Percentiles rank a stretch among this genome's conserved stretches.
phyloP scores from a whole-genome alignment of 2,329 filamentous ascomycete species.

The Tolypocladium guangdongense region DNA sequence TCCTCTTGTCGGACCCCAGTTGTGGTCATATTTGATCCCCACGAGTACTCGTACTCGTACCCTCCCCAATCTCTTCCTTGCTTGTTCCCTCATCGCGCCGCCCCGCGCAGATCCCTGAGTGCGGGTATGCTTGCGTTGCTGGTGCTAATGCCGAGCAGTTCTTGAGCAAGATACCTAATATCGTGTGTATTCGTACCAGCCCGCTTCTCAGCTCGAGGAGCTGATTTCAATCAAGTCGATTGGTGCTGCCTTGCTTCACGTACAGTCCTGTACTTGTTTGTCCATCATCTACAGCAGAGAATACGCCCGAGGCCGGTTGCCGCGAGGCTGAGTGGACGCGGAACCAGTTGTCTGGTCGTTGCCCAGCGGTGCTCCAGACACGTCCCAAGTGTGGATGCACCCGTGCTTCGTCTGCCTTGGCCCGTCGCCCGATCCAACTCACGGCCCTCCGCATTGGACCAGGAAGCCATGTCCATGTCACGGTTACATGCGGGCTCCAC shows the following conservation, averaged over 20 bases:
- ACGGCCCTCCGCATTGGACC: neutral
- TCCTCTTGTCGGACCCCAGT: neutral
- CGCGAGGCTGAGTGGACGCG: neutral
- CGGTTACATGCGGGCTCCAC: neutral
- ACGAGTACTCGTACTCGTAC: too few relatives aligned
- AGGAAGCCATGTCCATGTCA: neutral
- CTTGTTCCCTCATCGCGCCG: neutral
- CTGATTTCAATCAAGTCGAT: neutral
- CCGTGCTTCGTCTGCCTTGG: neutral
- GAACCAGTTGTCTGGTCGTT: neutral
- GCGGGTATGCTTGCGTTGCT: neutral
- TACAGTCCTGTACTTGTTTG: neutral
- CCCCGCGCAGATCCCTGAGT: neutral
- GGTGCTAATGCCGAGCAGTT: neutral
- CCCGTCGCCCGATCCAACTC: neutral
- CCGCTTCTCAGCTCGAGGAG: neutral
- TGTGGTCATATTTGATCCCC: neutral
- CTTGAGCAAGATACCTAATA: neutral
- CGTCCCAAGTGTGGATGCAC: neutral
- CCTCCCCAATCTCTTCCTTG: neutral
- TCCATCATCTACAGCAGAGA: too few relatives aligned
- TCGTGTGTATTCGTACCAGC: neutral
- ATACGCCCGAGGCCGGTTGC: too few relatives aligned
- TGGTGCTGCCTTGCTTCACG: neutral
- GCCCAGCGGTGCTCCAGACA: neutral